These are phyloP conservation scores for Fraxinus americana DNA, from an alignment of 257 asterid genomes.

Conservation along the genomic window DNA sequence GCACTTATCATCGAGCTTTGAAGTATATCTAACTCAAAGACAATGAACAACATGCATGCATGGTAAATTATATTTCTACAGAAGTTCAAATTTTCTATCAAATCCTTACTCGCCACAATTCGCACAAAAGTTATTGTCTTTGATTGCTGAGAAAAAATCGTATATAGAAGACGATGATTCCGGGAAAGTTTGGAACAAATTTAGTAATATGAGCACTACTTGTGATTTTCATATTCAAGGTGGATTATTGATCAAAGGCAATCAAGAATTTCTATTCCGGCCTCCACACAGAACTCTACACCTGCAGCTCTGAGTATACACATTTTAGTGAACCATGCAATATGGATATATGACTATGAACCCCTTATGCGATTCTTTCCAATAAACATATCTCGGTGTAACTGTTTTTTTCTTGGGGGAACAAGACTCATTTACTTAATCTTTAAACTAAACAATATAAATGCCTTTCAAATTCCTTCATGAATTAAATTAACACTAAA, in stretches of 20 bases:
- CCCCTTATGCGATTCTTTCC: not conserved
- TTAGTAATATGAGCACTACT: not conserved
- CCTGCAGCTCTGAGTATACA: not conserved
- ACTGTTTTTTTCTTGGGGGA: not conserved
- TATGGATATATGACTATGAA: not conserved
- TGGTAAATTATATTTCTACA: too few species aligned
- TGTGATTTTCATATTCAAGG: not conserved
- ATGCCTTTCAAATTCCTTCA: constrained; percentile 3
- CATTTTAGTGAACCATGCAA: not conserved
- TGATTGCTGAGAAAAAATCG: not conserved
- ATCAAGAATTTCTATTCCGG: not conserved
- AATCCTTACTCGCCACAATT: too few species aligned
- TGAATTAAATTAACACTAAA: not conserved
- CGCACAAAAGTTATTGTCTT: too few species aligned
- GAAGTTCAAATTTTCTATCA: too few species aligned
- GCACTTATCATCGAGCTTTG: too few species aligned
- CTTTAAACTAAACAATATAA: constrained; percentile 12
- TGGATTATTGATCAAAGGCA: not conserved
- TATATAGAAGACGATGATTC: not conserved
- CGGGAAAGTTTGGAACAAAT: not conserved
- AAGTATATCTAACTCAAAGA: too few species aligned
- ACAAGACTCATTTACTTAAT: not conserved
- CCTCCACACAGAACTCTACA: not conserved
- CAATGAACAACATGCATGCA: too few species aligned
- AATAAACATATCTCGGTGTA: not conserved